Evolutionary conservation across 1,284 basidiomycete genomes (phyloP), one percentile per base, ranked within the genome.

Genomic region (Ceratobasidium sp.): DNA sequence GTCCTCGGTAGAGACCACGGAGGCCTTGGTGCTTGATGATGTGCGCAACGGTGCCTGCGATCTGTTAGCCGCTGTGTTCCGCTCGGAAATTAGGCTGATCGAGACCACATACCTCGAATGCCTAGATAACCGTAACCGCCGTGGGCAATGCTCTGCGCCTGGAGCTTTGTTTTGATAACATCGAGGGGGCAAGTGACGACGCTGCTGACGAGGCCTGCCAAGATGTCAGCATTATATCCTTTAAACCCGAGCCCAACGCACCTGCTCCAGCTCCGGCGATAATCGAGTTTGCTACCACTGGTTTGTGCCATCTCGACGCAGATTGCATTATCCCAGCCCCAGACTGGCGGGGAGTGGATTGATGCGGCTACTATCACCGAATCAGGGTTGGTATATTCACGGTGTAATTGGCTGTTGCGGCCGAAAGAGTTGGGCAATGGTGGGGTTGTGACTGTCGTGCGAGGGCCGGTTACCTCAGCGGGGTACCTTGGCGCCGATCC

Each of bases 141-240:
- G 65, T 88, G 88, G 40, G 91, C 85, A 33, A 88, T 87, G 78
- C 90, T 89, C 85, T 98, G 96, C 23, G 98, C 97, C 86, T 99
- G 97, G 61, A 99, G 86, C 81, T 95, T 95, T 0, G 97, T 99
- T 88, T 99, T 99, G 85, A 99, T 90, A 62, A 99, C 97, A 85
- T 99, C 97, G 77, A 99, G 89, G 7, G 97, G 97, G 84, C 98
- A 99, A 10, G 97, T 99, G 78, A 96, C 94, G 80, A 99, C 89
- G 84, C 94, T 96, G 75, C 95, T 94, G 81, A 97, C 94, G 79
- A 99, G 89, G 79, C 97, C 97, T 76, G 57, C 42, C 10, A 17
- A 6, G 15, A 28, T 23, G 26, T 64, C 20, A 52, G 44, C n/a
- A 20, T 12, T 3, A 26, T 1, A 12, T 3, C 52, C 33, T 12